Conservation (phyloP, 805 yeast species). For the Kluyveromyces wickerhamii region DNA sequence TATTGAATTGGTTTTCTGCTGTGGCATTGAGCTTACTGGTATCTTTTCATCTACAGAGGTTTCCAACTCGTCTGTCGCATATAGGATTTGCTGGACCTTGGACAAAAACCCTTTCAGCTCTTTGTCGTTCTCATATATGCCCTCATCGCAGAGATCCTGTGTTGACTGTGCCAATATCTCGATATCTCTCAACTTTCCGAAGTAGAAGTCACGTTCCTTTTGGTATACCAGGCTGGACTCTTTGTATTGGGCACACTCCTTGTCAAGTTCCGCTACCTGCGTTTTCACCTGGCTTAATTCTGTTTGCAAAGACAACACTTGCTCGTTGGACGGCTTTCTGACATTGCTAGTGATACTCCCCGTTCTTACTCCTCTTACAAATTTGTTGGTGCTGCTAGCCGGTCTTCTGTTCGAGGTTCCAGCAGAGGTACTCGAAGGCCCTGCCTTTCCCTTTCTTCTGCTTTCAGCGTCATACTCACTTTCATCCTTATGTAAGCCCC, state of each 20-base stretch:
- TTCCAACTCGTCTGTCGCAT: slow-evolving; percentile 75
- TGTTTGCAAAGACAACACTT: slow-evolving; percentile 28
- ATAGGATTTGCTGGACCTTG: slow-evolving; percentile 68
- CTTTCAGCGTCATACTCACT: slow-evolving; percentile 61
- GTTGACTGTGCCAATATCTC: slow-evolving; percentile 70
- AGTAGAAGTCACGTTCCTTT: slow-evolving; percentile 84
- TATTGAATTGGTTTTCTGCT: slow-evolving; percentile 10
- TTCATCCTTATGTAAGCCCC: slow-evolving; percentile 70
- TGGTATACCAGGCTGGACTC: slow-evolving; percentile 59
- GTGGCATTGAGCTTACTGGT: slow-evolving; percentile 9
- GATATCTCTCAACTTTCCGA: slow-evolving; percentile 79
- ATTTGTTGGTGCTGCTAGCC: background rate
- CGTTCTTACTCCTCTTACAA: background rate
- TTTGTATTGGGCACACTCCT: slow-evolving; percentile 50
- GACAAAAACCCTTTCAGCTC: slow-evolving; percentile 38
- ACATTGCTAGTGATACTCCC: background rate
- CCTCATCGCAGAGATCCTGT: slow-evolving; percentile 42
- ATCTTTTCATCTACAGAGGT: slow-evolving; percentile 33
- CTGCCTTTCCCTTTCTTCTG: slow-evolving; percentile 39
- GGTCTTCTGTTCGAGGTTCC: slow-evolving; percentile 4
- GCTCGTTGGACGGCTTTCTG: slow-evolving; percentile 23
- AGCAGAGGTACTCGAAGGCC: slow-evolving; percentile 8
- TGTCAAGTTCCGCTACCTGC: slow-evolving; percentile 28
- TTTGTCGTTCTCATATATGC: slow-evolving; percentile 27
- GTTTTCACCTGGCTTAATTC: slow-evolving; percentile 41